Evolutionary conservation across 2,329 filamentous ascomycete genomes (phyloP).

Genomic region (Corynespora cassiicola): DNA sequence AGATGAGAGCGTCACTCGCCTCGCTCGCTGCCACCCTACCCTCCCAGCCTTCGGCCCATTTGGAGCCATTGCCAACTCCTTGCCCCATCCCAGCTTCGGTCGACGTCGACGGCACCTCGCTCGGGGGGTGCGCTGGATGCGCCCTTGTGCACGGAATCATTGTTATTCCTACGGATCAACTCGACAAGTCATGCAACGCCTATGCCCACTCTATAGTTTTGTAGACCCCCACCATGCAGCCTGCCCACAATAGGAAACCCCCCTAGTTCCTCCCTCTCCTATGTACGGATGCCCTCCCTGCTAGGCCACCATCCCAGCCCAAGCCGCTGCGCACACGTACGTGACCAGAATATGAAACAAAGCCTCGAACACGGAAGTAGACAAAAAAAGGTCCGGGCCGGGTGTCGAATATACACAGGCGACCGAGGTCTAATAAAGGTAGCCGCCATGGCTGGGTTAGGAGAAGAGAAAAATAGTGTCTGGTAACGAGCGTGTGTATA

Average conservation of each 20-base stretch:
- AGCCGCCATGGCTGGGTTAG: slow-evolving; percentile 20
- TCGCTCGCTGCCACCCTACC: too few species aligned
- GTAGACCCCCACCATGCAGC: slow-evolving; percentile 18
- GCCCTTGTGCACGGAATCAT: not conserved
- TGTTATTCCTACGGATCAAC: slow-evolving; percentile 18
- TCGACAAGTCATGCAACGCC: slow-evolving; percentile 20
- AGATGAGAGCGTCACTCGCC: slow-evolving; percentile 22
- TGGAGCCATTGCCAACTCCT: not conserved
- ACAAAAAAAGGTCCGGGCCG: slow-evolving; percentile 23
- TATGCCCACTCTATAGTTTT: slow-evolving; percentile 33
- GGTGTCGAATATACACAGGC: slow-evolving; percentile 44
- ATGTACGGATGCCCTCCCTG: slow-evolving; percentile 25
- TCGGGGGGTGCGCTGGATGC: too few species aligned
- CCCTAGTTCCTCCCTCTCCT: slow-evolving; percentile 17
- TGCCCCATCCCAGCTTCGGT: not conserved
- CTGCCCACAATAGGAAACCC: slow-evolving; percentile 20
- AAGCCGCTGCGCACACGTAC: slow-evolving; percentile 13
- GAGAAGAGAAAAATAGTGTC: slow-evolving; percentile 27
- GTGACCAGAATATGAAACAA: slow-evolving; percentile 23
- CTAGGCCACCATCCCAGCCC: slow-evolving; percentile 11
- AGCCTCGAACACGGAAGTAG: slow-evolving; percentile 24
- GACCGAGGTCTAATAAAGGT: slow-evolving; percentile 36
- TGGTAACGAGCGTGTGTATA: slow-evolving; percentile 3
- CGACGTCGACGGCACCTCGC: too few species aligned
- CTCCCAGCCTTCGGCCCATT: not conserved